Conservation (phyloP, 306 rosid genomes). For the Vigna trinervia region DNA sequence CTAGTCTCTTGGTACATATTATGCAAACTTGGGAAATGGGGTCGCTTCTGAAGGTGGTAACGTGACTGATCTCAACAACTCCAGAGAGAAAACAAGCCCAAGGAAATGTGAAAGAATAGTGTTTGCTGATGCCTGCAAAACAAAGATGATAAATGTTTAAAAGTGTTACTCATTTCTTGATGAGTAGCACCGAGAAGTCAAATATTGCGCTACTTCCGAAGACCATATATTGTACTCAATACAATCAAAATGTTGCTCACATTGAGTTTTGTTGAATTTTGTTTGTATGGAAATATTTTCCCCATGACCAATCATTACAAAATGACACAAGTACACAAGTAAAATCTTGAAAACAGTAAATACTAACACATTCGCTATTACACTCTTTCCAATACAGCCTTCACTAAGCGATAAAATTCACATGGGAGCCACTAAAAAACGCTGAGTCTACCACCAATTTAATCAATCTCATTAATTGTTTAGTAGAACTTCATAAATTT, state of each 20-base stretch:
- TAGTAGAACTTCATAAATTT: background rate
- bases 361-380: background rate
- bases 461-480: background rate
- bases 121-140: constrained; percentile 91
- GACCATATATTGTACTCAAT: constrained; percentile 26
- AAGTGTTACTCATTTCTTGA: constrained; percentile 14
- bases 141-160: background rate
- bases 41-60: constrained; percentile 65
- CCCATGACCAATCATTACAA: background rate
- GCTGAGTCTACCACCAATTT: background rate
- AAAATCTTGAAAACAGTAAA: background rate
- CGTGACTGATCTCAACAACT: constrained; percentile 88
- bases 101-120: constrained; percentile 94
- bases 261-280: background rate
- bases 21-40: constrained; percentile 71
- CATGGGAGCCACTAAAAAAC: background rate
- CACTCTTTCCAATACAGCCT: background rate
- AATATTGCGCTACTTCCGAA: background rate
- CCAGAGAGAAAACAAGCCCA: constrained; percentile 87
- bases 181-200: constrained; percentile 15
- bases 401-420: background rate
- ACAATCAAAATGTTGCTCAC: constrained; percentile 6
- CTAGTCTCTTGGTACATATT: constrained; percentile 29
- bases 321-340: background rate
- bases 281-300: background rate